Conservation (phyloP, 2,329 filamentous ascomycete genomes). For the Ceratocystis cacaofunesta region DNA sequence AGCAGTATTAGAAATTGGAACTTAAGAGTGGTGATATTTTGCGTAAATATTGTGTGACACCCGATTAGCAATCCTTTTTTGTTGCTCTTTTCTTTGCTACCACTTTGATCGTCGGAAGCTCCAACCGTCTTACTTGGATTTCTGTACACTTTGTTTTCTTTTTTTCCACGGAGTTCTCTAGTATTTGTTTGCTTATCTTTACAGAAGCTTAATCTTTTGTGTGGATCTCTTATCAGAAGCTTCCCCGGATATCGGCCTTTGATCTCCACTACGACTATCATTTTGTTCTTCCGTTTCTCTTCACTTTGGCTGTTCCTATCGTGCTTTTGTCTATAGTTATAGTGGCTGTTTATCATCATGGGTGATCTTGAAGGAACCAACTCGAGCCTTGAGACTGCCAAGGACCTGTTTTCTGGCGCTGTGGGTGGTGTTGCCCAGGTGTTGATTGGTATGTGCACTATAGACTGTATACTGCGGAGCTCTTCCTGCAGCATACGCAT, state of each 20-base stretch:
- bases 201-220: neutral
- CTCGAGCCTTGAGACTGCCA: conserved; percentile 47
- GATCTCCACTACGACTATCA: neutral
- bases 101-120: too few species aligned
- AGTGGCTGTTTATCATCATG: conserved; percentile 2
- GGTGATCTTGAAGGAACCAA: conserved; percentile 15
- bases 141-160: neutral
- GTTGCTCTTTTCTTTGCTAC: neutral
- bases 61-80: neutral
- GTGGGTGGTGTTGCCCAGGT: conserved; percentile 89
- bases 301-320: neutral
- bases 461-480: conserved; percentile 14
- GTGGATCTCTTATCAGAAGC: neutral
- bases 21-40: neutral
- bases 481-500: too few species aligned
- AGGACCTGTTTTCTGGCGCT: conserved; percentile 84
- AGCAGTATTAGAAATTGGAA: neutral
- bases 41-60: neutral
- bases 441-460: conserved; percentile 57
- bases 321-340: too few species aligned
- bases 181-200: neutral
- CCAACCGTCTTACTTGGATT: too few species aligned
- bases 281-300: neutral
- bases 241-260: conserved; percentile 3
- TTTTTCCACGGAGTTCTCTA: neutral